Evolutionary conservation across 352 stramenopile genomes (phyloP), one percentile per base, ranked within the genome.

Genomic region (Phytophthora cactorum): DNA sequence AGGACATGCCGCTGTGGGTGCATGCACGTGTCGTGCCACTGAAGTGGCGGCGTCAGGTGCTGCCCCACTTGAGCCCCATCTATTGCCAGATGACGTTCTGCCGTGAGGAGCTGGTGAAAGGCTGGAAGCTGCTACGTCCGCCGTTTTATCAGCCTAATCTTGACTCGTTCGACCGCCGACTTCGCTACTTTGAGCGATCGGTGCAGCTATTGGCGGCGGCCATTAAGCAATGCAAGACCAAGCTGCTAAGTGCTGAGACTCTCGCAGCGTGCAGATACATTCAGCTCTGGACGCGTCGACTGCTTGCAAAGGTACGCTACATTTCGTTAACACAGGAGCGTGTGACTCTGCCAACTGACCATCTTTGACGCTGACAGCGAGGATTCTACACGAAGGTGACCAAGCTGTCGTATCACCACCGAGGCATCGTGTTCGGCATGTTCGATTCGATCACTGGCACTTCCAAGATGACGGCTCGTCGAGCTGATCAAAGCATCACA

Each of bases 381-480:
- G 75, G 78, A 10, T 90, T 90, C 54, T 90, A 90, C 47, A 87
- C 78, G 22, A 85, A 82, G 39, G 64, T 68, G 29, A 55, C 88
- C 27, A 66, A 69, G 22, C 61, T 83, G 15, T 66, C 69, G 8
- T 79, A 75, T 22, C 79, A 79, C 43, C 73, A 86, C 34, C 77
- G 82, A 36, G 77, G 82, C 0, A 62, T 90, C 3, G 76, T 90
- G 32, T 77, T 78, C 2, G 79, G 79, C 6, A 77, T 90, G 65
- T 90, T 90, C 38, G 82, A 90, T 59, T 83, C 82, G n/a, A 88
- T 87, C 14, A 44, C 59, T 0, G 79, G 70, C 0, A 82, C 54
- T 2, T 88, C 82, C 7, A 79, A 81, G 45, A 60, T 90, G 29
- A 84, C 68, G 0, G 31, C 78, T 10, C 54, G 80, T 39, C 52